Percentiles rank a stretch among this genome's conserved stretches.
Conservation (phyloP, 805 yeast genomes). For the Kazachstania viticola region DNA sequence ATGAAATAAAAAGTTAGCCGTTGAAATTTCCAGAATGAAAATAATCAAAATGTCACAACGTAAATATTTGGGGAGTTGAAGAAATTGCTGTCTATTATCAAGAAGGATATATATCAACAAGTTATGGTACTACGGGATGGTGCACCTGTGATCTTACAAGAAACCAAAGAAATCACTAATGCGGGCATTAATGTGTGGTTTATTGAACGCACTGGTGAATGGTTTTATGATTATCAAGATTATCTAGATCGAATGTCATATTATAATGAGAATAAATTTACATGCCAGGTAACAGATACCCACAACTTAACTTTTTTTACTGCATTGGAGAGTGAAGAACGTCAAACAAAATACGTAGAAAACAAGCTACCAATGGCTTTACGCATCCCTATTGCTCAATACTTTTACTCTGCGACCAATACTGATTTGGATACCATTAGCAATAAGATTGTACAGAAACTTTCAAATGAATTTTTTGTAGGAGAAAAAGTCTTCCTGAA, state of each 20-base stretch:
- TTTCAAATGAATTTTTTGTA: constrained; percentile 73
- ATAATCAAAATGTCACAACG: no score
- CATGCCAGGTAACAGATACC: constrained; percentile 87
- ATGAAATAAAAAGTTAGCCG: no score
- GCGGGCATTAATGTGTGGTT: constrained; percentile 55
- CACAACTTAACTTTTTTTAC: constrained; percentile 79
- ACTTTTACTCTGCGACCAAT: constrained; percentile 62
- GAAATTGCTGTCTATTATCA: no score
- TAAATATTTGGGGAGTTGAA: no score
- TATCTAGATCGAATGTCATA: constrained; percentile 59
- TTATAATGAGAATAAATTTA: constrained; percentile 61
- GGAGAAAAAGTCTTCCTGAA: constrained; percentile 69
- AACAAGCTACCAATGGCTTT: constrained; percentile 74
- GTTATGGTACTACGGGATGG: no score
- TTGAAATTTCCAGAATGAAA: no score
- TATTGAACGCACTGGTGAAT: constrained; percentile 76
- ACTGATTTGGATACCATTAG: constrained; percentile 73
- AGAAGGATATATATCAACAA: no score
- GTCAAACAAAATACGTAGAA: constrained; percentile 49
- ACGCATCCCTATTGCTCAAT: constrained; percentile 73
- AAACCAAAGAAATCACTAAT: no score
- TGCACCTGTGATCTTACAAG: no score
- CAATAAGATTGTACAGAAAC: constrained; percentile 62
- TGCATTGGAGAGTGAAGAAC: constrained; percentile 44
- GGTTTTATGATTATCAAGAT: constrained; percentile 69